phyloP scores from a whole-genome alignment of 805 yeast species.

The Torulaspora delbrueckii region DNA sequence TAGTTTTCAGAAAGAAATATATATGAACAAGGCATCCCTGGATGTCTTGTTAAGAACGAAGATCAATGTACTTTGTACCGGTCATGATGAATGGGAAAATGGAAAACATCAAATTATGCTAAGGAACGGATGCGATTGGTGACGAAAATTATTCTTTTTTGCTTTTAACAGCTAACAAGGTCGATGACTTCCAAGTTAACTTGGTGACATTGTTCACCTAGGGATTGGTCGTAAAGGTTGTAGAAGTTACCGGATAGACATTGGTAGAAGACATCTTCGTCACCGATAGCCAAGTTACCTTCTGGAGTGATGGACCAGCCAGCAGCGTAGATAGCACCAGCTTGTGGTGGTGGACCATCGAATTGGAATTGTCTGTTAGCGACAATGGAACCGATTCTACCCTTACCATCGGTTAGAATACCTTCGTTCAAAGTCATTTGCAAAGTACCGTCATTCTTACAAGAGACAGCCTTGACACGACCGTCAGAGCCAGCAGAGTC shows the following conservation, averaged over 20 bases:
- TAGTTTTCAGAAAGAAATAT: neutral
- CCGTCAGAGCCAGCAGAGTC: constrained; percentile 22
- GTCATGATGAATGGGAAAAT: neutral
- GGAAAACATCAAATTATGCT: constrained; percentile 12
- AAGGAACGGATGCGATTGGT: constrained; percentile 19
- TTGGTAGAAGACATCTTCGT: constrained; percentile 58
- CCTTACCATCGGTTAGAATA: constrained; percentile 51
- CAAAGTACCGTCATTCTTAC: constrained; percentile 47
- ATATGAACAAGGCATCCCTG: neutral
- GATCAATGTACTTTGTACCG: neutral
- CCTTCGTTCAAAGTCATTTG: constrained; percentile 48
- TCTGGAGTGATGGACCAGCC: constrained; percentile 58
- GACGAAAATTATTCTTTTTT: constrained; percentile 1
- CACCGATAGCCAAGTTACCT: constrained; percentile 60
- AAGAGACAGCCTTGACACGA: constrained; percentile 36
- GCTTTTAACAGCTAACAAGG: constrained; percentile 48
- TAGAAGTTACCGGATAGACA: constrained; percentile 71
- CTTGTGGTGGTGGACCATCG: constrained; percentile 85
- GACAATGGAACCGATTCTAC: constrained; percentile 74
- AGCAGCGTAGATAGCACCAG: constrained; percentile 64
- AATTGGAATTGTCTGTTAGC: constrained; percentile 83
- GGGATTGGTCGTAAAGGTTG: constrained; percentile 64
- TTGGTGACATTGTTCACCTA: constrained; percentile 58
- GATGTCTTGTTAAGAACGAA: constrained; percentile 4
- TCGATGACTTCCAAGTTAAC: constrained; percentile 58